Evolutionary conservation across 2,329 filamentous ascomycete species (phyloP).

Genomic region (Chaetomiaceae sp.): DNA sequence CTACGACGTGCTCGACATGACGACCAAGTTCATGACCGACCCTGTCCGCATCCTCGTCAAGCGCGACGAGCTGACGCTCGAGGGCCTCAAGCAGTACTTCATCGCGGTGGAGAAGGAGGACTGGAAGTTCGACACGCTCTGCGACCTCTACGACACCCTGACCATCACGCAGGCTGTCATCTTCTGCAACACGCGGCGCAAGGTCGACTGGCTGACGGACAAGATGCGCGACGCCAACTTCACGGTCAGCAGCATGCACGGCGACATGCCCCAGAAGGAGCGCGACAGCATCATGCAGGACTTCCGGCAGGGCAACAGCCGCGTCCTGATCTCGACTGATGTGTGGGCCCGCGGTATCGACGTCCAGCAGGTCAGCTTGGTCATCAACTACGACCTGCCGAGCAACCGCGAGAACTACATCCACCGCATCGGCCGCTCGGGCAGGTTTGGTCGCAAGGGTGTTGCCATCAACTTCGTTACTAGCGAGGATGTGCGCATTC

Average conservation of each 20-base stretch:
- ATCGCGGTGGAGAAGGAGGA: constrained; percentile 99
- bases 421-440: constrained; percentile 92
- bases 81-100: constrained; percentile 98
- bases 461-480: constrained; percentile 99
- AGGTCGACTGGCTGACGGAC: constrained; percentile 99
- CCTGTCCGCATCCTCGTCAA: constrained; percentile 95
- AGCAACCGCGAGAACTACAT: constrained; percentile 99
- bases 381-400: constrained; percentile 98
- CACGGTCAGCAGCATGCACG: constrained; percentile 97
- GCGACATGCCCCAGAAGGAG: constrained; percentile 98
- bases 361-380: constrained; percentile 94
- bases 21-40: constrained; percentile 99
- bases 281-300: constrained; percentile 99
- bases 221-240: constrained; percentile 99
- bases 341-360: constrained; percentile 98
- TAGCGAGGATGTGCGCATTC: constrained; percentile 92
- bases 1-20: constrained; percentile 98
- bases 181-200: constrained; percentile 97
- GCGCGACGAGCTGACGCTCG: constrained; percentile 95
- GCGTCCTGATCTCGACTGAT: constrained; percentile 94
- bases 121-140: constrained; percentile 99
- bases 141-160: constrained; percentile 96
- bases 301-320: constrained; percentile 91
- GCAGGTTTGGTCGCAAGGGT: constrained; percentile 94
- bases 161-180: constrained; percentile 99